phyloP scores from a whole-genome alignment of 2,329 filamentous ascomycete genomes.

The Talaromyces sp. region DNA sequence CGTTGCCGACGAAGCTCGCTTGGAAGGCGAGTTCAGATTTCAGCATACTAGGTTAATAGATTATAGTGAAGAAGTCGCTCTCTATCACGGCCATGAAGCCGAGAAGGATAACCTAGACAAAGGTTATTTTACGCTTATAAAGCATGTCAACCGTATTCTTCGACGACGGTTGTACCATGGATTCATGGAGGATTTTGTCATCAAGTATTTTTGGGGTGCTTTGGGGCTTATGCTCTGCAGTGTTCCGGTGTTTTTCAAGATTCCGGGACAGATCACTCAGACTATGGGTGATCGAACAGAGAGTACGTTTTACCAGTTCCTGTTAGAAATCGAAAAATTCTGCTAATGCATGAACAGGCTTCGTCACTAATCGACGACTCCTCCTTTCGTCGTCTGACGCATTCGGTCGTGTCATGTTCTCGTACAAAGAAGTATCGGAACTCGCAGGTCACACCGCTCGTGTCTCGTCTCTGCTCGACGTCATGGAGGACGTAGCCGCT shows the following conservation, averaged over 20 bases:
- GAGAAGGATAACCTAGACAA: conserved; percentile 97
- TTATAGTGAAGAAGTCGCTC: conserved; percentile 88
- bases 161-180: conserved; percentile 89
- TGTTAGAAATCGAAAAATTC: neutral
- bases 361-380: conserved; percentile 91
- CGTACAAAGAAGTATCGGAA: conserved; percentile 95
- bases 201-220: conserved; percentile 99
- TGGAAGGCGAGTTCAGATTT: conserved; percentile 95
- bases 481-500: conserved; percentile 87
- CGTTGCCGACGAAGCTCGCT: conserved; percentile 86
- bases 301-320: conserved; percentile 39
- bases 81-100: conserved; percentile 85
- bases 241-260: conserved; percentile 90
- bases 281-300: conserved; percentile 53
- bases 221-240: conserved; percentile 87
- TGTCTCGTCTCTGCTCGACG: conserved; percentile 81
- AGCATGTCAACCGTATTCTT: conserved; percentile 95
- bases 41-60: conserved; percentile 93
- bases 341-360: conserved; percentile 48
- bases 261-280: conserved; percentile 62
- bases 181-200: conserved; percentile 99
- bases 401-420: conserved; percentile 94
- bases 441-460: conserved; percentile 91
- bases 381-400: conserved; percentile 90
- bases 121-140: conserved; percentile 97